These are phyloP conservation scores for Isoetes engelmannii DNA, from an alignment of 83 land plant species.

Conservation along the genomic window DNA sequence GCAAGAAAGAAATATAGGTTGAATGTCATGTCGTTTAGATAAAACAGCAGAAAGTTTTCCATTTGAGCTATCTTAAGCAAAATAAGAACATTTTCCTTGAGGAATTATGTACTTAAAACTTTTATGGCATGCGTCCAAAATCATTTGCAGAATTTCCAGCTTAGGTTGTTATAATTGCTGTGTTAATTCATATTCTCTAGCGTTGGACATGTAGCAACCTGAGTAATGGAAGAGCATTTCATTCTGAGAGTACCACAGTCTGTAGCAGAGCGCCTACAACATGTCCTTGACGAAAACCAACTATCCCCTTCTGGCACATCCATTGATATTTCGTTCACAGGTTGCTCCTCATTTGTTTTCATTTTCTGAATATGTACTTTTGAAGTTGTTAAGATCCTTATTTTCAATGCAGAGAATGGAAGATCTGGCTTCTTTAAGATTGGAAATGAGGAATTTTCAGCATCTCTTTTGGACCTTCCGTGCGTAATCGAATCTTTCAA, in stretches of 20 bases:
- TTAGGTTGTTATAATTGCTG: no score
- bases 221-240: slow-evolving; percentile 42
- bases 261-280: slow-evolving; percentile 36
- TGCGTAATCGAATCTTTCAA: slow-evolving; percentile 76
- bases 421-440: slow-evolving; percentile 66
- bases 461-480: slow-evolving; percentile 77
- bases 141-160: no score
- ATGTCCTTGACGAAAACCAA: slow-evolving; percentile 29
- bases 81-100: no score
- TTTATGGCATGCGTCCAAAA: no score
- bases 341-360: background rate
- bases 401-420: slow-evolving; percentile 57
- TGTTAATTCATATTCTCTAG: no score
- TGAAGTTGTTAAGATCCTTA: background rate
- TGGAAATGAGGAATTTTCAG: slow-evolving; percentile 67
- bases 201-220: background rate
- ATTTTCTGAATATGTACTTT: background rate
- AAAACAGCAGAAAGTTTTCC: no score
- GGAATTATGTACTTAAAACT: no score
- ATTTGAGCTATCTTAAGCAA: no score
- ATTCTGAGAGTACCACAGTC: slow-evolving; percentile 42
- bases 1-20: no score
- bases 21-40: no score
- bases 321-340: slow-evolving; percentile 33
- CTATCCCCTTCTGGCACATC: slow-evolving; percentile 14